Conservation (phyloP, 2,329 filamentous ascomycete species). For the Penicillium sp. region DNA sequence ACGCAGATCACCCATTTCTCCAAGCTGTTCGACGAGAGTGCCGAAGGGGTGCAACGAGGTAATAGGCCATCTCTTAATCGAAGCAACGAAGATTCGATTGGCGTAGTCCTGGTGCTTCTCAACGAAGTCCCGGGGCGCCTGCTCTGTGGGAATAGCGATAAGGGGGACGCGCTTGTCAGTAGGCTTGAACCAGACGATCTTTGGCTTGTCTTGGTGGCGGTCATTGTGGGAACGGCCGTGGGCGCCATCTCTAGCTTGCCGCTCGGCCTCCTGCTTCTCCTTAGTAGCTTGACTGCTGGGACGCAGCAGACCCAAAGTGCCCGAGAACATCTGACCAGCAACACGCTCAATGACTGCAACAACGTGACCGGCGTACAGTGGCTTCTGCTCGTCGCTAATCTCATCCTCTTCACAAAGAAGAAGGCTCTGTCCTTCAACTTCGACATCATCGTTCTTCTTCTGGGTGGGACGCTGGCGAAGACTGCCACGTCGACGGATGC, state of each 20-base stretch:
- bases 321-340: conserved; percentile 98
- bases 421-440: conserved; percentile 95
- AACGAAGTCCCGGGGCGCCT: conserved; percentile 94
- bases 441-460: conserved; percentile 99
- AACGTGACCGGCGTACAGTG: conserved; percentile 92
- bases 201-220: conserved; percentile 90
- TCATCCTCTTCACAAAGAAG: conserved; percentile 97
- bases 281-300: conserved; percentile 98
- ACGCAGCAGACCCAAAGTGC: conserved; percentile 85
- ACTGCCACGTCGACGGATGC: conserved; percentile 87
- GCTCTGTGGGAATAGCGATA: conserved; percentile 96
- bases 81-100: conserved; percentile 96
- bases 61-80: conserved; percentile 99
- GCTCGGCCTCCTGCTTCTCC: conserved; percentile 97
- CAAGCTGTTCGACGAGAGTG: conserved; percentile 93
- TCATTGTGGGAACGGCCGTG: conserved; percentile 70
- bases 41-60: conserved; percentile 99
- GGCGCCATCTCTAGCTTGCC: conserved; percentile 79
- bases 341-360: conserved; percentile 97
- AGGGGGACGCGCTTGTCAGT: conserved; percentile 97
- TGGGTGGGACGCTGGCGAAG: conserved; percentile 94
- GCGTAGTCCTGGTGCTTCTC: conserved; percentile 98
- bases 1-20: conserved; percentile 94
- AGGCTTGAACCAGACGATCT: conserved; percentile 99
- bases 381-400: conserved; percentile 97